phyloP scores from a whole-genome alignment of 1,284 basidiomycete species.

The Irpex lacteus region DNA sequence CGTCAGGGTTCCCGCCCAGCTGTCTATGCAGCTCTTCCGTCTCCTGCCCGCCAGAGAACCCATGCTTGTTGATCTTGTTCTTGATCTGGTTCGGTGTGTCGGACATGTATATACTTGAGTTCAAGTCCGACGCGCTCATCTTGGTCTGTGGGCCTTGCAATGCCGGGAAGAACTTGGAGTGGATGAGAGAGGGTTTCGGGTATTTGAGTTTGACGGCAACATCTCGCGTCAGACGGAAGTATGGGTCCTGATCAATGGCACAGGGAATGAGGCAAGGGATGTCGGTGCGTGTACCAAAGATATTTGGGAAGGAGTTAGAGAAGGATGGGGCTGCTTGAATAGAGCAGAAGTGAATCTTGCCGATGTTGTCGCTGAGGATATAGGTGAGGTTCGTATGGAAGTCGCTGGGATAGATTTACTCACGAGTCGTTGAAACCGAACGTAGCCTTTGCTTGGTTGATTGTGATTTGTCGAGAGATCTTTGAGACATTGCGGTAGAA shows the following conservation, averaged over 20 bases:
- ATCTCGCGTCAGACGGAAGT: slow-evolving; percentile 97
- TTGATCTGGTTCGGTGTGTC: slow-evolving; percentile 94
- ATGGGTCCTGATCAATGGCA: slow-evolving; percentile 96
- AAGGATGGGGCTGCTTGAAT: slow-evolving; percentile 97
- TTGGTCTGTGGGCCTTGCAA: slow-evolving; percentile 98
- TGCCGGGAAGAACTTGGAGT: slow-evolving; percentile 98
- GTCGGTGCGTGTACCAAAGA: slow-evolving; percentile 84
- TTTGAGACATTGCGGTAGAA: slow-evolving; percentile 97
- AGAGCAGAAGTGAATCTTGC: slow-evolving; percentile 97
- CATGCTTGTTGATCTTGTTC: slow-evolving; percentile 96
- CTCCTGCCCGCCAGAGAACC: slow-evolving; percentile 88
- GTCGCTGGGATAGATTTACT: slow-evolving; percentile 29
- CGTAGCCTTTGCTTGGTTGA: slow-evolving; percentile 91
- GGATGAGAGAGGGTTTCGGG: slow-evolving; percentile 90
- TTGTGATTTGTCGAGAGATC: slow-evolving; percentile 91
- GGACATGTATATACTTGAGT: slow-evolving; percentile 93
- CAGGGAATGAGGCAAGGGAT: slow-evolving; percentile 96
- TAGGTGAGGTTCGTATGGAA: not conserved
- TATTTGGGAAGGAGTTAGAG: slow-evolving; percentile 98
- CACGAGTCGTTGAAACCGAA: slow-evolving; percentile 96
- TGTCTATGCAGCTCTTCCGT: slow-evolving; percentile 92
- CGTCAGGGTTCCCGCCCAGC: slow-evolving; percentile 90
- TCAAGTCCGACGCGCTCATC: slow-evolving; percentile 95
- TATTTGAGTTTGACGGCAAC: slow-evolving; percentile 93
- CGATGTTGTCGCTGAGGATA: slow-evolving; percentile 84